Evolutionary conservation across 2,329 filamentous ascomycete genomes (phyloP).

Genomic region (Pyrenochaeta sp.): DNA sequence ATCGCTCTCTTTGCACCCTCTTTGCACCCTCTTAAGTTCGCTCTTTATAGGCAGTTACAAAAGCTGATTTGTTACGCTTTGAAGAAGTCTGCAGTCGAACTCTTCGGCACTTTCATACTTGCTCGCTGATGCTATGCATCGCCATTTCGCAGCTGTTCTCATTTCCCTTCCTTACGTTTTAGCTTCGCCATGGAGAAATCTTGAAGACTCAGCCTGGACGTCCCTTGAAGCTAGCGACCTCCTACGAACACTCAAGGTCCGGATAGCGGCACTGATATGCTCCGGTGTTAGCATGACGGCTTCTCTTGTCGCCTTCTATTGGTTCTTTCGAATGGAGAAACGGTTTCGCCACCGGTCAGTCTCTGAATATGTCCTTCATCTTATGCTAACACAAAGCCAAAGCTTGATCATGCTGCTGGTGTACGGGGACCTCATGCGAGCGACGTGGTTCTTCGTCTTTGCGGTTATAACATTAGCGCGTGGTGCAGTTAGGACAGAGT

Average conservation of each 20-base stretch:
- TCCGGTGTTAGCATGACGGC: constrained; percentile 64
- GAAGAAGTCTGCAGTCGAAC: background rate
- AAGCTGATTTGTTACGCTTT: background rate
- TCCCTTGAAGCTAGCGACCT: constrained; percentile 6
- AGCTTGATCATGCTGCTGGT: constrained; percentile 80
- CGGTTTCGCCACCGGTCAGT: constrained; percentile 76
- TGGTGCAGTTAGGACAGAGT: constrained; percentile 61
- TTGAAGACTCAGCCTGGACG: constrained; percentile 8
- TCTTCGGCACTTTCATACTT: background rate
- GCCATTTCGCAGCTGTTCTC: background rate
- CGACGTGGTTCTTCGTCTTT: constrained; percentile 72
- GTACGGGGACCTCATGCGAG: constrained; percentile 75
- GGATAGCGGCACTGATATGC: constrained; percentile 44
- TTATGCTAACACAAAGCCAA: background rate
- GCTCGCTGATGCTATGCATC: background rate
- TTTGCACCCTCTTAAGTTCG: no score
- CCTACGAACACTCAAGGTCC: constrained; percentile 39
- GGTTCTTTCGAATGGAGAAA: constrained; percentile 77
- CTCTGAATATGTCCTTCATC: background rate
- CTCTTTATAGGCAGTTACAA: background rate
- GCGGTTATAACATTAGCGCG: constrained; percentile 65
- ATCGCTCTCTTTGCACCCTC: no score
- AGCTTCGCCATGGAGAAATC: constrained; percentile 3
- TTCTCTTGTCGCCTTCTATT: constrained; percentile 69
- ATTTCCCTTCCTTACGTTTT: background rate